Evolutionary conservation across 805 yeast genomes (phyloP), one percentile per base, ranked within the genome.

Genomic region (Lipomyces japonicus): DNA sequence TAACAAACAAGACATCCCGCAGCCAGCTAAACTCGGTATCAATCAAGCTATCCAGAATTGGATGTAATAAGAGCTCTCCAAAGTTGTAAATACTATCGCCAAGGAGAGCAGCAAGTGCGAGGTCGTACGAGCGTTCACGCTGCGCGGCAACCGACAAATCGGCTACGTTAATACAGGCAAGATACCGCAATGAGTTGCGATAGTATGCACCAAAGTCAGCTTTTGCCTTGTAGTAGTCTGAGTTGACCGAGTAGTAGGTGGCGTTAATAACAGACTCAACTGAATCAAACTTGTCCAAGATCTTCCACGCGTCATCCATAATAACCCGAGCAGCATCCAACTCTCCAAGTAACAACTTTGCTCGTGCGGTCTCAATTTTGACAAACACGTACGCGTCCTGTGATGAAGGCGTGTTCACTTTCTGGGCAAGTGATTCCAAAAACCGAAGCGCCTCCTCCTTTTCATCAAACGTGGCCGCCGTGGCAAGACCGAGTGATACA

Each of bases 1-100:
- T 74, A 23, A 84, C 75, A 51, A 79, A 72, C 45, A 93, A 74
- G 55, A 90, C 70, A 42, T 82, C 77, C 55, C 80, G 78, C 54
- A 93, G 71, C 95, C 96, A 88, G 32, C 71, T 67, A 66, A 78
- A 78, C 39, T 72, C 71, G 36, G 78, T 67, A 45, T 71, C 74
- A 24, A 71, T 70, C 37, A 84, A 75, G 35, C 73, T 68, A 37
- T 71, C 65, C 67, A 89, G 77, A 41, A 91, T 81, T 39, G 93
- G 95, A 68, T 91, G 97, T 66, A 89, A 80, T 53, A 93, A 76
- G 56, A 93, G 77, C 70, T 93, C 98, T 44, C 97, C 97, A 68
- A 93, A 93, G 71, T 91, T 93, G 74, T 88, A 93, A 61, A 91
- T 86, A 63, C 79, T 82, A 64, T 89, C 95, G 42, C 97, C 97